A percentile compares a stretch with the other conserved stretches of the same genome.
Evolutionary conservation across 73 alveolate genomes (phyloP).

Genomic region (Symbiodinium natans): DNA sequence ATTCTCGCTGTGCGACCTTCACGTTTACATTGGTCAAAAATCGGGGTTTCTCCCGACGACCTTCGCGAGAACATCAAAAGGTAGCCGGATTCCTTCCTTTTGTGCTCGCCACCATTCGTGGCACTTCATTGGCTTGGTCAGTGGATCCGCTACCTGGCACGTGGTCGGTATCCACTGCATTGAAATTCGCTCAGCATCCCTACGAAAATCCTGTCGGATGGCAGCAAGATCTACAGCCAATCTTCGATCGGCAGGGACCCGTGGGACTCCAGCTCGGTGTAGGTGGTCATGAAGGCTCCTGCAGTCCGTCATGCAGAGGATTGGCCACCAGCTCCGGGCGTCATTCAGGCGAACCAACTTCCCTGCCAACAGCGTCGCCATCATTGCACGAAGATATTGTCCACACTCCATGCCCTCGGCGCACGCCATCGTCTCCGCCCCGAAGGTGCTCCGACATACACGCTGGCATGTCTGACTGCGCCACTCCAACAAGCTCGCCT

Average conservation of each 20-base stretch:
- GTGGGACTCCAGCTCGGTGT: not conserved
- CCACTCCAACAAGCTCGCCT: not conserved
- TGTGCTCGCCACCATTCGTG: not conserved
- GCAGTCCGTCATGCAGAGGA: constrained; percentile 13
- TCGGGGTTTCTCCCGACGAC: not conserved
- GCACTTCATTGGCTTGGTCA: not conserved
- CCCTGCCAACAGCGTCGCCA: not conserved
- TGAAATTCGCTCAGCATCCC: not conserved
- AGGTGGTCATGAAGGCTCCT: not conserved
- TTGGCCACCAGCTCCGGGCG: not conserved
- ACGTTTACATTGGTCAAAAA: not conserved
- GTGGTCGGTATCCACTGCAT: constrained; percentile 9
- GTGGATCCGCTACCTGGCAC: not conserved
- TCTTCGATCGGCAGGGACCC: not conserved
- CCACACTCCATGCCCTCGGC: constrained; percentile 28
- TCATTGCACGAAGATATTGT: not conserved
- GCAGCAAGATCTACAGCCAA: not conserved
- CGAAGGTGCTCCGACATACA: constrained; percentile 49
- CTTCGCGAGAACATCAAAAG: not conserved
- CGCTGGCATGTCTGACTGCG: constrained; percentile 26
- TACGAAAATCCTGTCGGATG: not conserved
- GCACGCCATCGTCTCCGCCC: constrained; percentile 29
- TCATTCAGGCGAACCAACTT: not conserved
- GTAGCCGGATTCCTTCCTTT: not conserved
- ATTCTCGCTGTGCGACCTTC: too few relatives aligned